These are phyloP conservation scores for Venturia effusa DNA, from an alignment of 2,329 filamentous ascomycete genomes.

Conservation along the genomic window DNA sequence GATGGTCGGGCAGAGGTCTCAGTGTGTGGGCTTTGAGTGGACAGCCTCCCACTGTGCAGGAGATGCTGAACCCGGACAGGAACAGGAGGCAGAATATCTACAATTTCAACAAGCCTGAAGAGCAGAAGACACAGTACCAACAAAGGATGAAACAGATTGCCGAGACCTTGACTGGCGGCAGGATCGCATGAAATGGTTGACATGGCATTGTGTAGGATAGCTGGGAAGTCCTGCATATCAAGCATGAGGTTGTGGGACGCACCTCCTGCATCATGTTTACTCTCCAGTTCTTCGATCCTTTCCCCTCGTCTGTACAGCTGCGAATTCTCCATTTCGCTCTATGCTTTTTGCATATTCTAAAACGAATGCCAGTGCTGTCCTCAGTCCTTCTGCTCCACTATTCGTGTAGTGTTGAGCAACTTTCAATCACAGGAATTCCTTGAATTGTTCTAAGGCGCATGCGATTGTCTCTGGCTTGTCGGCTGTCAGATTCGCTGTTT, in stretches of 20 bases:
- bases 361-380: background rate
- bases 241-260: background rate
- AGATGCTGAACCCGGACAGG: slow-evolving; percentile 28
- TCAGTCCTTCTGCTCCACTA: background rate
- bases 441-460: too few species aligned
- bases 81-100: slow-evolving; percentile 13
- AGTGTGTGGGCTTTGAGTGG: slow-evolving; percentile 40
- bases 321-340: too few species aligned
- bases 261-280: background rate
- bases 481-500: too few species aligned
- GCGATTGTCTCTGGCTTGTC: too few species aligned
- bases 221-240: background rate
- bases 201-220: background rate
- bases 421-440: too few species aligned
- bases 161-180: slow-evolving; percentile 58
- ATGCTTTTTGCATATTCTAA: too few species aligned
- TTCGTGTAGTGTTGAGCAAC: too few species aligned
- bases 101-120: slow-evolving; percentile 17
- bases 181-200: slow-evolving; percentile 21
- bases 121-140: slow-evolving; percentile 19
- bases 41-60: slow-evolving; percentile 36
- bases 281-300: background rate
- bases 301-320: too few species aligned
- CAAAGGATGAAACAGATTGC: slow-evolving; percentile 53
- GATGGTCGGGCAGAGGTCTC: slow-evolving; percentile 31